Evolutionary conservation across 1,284 basidiomycete genomes (phyloP).

Genomic region (Puccinia horiana): DNA sequence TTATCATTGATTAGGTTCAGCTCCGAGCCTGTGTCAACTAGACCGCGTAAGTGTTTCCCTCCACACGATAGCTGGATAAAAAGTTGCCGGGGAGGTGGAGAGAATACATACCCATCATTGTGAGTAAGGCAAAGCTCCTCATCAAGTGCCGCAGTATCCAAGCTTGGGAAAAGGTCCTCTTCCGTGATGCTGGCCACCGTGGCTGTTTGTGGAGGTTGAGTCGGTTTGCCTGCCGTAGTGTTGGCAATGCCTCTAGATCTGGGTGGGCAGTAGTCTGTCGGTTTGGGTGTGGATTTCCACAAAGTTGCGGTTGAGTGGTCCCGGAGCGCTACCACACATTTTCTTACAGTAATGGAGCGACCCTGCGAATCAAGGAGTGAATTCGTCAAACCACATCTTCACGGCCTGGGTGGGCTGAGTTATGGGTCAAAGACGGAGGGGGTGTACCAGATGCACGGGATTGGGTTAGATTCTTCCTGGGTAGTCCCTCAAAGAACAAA

Average conservation of each 20-base stretch:
- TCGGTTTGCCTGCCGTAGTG: neutral
- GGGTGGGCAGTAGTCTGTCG: neutral
- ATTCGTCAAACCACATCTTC: neutral
- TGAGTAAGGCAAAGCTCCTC: neutral
- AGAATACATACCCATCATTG: neutral
- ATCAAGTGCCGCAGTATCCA: neutral
- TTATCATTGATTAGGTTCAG: neutral
- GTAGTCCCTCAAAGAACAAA: too few relatives aligned
- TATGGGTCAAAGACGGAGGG: too few relatives aligned
- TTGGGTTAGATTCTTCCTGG: too few relatives aligned
- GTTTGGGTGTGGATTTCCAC: neutral
- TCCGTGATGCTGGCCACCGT: neutral
- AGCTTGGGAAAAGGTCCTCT: neutral
- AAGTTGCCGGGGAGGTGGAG: neutral
- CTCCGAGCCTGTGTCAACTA: slow-evolving; percentile 3
- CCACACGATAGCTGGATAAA: neutral
- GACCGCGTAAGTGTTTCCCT: neutral
- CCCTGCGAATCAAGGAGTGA: neutral
- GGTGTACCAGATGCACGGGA: too few relatives aligned
- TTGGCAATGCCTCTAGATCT: neutral
- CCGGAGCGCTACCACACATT: neutral
- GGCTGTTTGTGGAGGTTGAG: neutral
- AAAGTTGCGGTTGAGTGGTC: neutral
- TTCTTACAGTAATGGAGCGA: slow-evolving; percentile 17
- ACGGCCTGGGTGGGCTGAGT: neutral